phyloP scores from a whole-genome alignment of 2,329 filamentous ascomycete genomes.

The Dactylellina drechsleri region DNA sequence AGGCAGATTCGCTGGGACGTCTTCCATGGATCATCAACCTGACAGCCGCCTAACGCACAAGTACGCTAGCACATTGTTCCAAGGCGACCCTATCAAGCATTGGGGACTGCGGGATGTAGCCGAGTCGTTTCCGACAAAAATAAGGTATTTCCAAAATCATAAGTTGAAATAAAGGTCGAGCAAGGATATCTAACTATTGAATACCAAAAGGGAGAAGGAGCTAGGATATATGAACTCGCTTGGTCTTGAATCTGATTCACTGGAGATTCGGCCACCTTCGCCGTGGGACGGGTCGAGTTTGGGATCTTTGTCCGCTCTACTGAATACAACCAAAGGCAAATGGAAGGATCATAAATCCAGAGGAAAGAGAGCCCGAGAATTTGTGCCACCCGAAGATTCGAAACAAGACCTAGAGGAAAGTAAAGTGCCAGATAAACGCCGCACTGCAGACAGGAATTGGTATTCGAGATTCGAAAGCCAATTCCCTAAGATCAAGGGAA shows the following conservation, averaged over 20 bases:
- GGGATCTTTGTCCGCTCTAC: no score
- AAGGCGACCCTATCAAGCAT: conserved; percentile 26
- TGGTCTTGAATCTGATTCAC: neutral
- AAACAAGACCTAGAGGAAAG: neutral
- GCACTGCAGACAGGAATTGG: conserved; percentile 5
- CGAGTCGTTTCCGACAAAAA: conserved; percentile 38
- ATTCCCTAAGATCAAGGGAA: no score
- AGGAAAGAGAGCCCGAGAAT: no score
- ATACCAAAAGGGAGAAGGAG: neutral
- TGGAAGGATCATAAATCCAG: no score
- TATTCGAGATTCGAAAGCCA: no score
- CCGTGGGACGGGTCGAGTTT: no score
- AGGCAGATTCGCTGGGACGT: conserved; percentile 8
- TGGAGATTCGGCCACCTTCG: no score
- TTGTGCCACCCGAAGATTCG: no score
- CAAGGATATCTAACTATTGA: neutral
- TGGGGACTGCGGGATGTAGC: conserved; percentile 42
- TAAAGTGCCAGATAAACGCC: neutral
- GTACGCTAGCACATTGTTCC: conserved; percentile 17
- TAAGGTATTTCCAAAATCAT: conserved; percentile 15
- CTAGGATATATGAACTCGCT: neutral
- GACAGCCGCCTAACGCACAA: neutral
- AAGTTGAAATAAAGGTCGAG: no score
- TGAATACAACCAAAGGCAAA: no score
- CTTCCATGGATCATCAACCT: conserved; percentile 29